These are phyloP conservation scores for Stagonosporopsis cucurbitacearum DNA, from an alignment of 2,329 filamentous ascomycete genomes.

Conservation along the genomic window DNA sequence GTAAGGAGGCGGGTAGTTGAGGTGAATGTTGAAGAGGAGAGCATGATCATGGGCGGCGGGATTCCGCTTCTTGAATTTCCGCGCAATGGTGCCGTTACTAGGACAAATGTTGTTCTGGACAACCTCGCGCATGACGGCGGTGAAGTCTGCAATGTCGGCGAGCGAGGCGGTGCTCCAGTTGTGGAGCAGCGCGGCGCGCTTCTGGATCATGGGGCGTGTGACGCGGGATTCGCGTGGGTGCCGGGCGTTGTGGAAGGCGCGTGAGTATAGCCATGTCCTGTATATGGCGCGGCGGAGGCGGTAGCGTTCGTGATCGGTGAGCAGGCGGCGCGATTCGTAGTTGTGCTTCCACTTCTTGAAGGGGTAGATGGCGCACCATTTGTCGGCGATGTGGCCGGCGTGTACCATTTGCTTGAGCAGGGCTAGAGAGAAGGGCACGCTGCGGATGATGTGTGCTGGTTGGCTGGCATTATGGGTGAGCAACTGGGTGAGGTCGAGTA, in stretches of 20 bases:
- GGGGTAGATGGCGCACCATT: constrained; percentile 67
- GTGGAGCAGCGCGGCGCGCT: constrained; percentile 63
- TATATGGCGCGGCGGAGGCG: constrained; percentile 64
- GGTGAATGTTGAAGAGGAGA: constrained; percentile 60
- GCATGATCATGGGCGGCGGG: constrained; percentile 56
- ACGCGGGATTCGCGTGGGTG: constrained; percentile 60
- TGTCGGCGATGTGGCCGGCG: constrained; percentile 61
- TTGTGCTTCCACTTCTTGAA: constrained; percentile 68
- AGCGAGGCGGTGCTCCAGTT: constrained; percentile 64
- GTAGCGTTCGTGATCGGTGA: constrained; percentile 58
- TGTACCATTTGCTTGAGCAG: constrained; percentile 63
- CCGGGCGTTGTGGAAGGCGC: constrained; percentile 62
- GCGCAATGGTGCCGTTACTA: constrained; percentile 65
- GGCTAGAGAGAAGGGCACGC: constrained; percentile 60
- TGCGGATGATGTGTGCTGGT: constrained; percentile 61
- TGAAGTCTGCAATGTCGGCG: constrained; percentile 65
- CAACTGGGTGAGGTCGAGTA: constrained; percentile 65
- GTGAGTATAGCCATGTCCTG: constrained; percentile 65
- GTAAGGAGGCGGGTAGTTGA: constrained; percentile 54
- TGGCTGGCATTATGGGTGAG: constrained; percentile 67
- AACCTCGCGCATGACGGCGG: constrained; percentile 62
- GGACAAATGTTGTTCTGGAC: constrained; percentile 66
- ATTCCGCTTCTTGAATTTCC: constrained; percentile 64
- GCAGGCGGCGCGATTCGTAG: constrained; percentile 61
- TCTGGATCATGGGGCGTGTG: constrained; percentile 54